Percentiles rank a stretch among this genome's conserved stretches.
Evolutionary conservation across 371 early-diverging fungal species (phyloP).

Genomic region (Mucor mucedo): DNA sequence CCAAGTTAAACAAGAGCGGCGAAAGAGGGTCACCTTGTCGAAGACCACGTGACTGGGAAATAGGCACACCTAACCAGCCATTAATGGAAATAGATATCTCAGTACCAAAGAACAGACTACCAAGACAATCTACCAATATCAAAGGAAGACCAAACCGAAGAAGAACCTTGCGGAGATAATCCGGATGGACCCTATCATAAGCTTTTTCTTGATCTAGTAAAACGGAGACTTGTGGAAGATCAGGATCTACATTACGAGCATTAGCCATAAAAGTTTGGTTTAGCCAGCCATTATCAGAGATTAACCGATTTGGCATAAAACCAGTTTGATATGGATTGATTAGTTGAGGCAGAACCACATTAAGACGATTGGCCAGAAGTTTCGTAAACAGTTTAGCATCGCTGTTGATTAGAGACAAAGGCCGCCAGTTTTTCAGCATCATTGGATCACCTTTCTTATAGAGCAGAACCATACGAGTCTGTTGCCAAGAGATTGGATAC

Average conservation of each 20-base stretch:
- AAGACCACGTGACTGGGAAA: slow-evolving; percentile 4
- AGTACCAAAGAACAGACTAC: not conserved
- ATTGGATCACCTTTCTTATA: slow-evolving; percentile 9
- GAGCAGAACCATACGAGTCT: slow-evolving; percentile 2
- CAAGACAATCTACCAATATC: not conserved
- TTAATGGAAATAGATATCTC: not conserved
- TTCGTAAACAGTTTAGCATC: slow-evolving; percentile 14
- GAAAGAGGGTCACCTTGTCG: slow-evolving; percentile 25
- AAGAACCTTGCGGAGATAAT: slow-evolving; percentile 10
- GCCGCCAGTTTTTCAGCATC: slow-evolving; percentile 28
- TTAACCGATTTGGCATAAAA: slow-evolving; percentile 12
- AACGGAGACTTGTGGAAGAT: not conserved
- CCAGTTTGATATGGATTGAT: slow-evolving; percentile 10
- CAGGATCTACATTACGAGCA: not conserved
- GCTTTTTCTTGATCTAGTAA: slow-evolving; percentile 27
- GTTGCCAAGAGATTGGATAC: not conserved
- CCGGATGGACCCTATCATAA: slow-evolving; percentile 21
- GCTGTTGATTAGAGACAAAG: slow-evolving; percentile 11
- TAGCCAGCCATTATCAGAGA: slow-evolving; percentile 9
- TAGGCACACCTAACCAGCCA: not conserved
- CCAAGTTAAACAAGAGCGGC: slow-evolving; percentile 23
- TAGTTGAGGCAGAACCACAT: not conserved
- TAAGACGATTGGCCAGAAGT: not conserved
- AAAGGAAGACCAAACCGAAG: slow-evolving; percentile 12
- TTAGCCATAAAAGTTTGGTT: too few relatives aligned